These are phyloP conservation scores for Umbellularia californica DNA, from an alignment of 164 flowering plant species.

Conservation along the genomic window DNA sequence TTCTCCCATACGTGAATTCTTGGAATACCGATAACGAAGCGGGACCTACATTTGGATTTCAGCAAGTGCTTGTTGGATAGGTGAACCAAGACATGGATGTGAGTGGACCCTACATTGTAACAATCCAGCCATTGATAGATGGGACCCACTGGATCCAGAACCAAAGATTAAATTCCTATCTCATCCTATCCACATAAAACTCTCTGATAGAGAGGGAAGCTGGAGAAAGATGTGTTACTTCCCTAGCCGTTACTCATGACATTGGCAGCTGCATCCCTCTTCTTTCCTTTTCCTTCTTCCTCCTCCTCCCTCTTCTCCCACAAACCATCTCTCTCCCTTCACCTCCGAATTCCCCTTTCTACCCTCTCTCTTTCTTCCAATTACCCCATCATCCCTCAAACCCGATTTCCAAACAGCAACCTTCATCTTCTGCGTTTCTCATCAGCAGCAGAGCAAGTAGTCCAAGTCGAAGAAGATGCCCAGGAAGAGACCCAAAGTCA, in stretches of 20 bases:
- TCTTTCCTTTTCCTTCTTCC: neutral
- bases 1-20: too few relatives aligned
- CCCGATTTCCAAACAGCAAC: neutral
- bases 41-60: too few relatives aligned
- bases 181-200: neutral
- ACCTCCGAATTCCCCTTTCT: neutral
- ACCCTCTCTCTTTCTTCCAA: neutral
- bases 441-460: conserved; percentile 31
- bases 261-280: neutral
- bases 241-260: neutral
- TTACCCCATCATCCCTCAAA: neutral
- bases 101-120: too few relatives aligned
- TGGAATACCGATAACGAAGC: too few relatives aligned
- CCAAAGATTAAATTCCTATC: neutral
- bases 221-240: neutral
- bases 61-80: too few relatives aligned
- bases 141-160: too few relatives aligned
- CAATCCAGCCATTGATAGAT: too few relatives aligned
- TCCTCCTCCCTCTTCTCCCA: neutral
- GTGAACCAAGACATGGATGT: too few relatives aligned
- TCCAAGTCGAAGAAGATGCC: conserved; percentile 16
- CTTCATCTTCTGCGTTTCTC: conserved; percentile 18
- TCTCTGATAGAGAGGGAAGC: neutral
- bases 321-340: neutral
- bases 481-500: conserved; percentile 23